A percentile compares a stretch with the other conserved stretches of the same genome.
Conservation (phyloP, 2,329 filamentous ascomycete species). For the Trichothecium sympodiale region DNA sequence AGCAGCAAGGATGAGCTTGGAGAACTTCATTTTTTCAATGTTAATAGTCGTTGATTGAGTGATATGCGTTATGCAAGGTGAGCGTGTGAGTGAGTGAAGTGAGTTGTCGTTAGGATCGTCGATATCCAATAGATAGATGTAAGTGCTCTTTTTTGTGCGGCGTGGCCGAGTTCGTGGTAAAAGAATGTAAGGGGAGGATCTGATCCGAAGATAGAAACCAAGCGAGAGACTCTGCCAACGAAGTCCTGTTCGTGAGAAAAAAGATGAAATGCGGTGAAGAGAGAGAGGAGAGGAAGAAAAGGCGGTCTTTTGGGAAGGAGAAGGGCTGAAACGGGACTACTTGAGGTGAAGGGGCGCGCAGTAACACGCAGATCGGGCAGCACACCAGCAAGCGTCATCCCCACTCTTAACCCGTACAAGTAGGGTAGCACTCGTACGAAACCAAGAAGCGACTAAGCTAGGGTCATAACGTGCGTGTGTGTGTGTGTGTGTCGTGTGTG, state of each 20-base stretch:
- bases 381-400: too few species aligned
- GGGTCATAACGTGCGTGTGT: too few species aligned
- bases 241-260: slow-evolving; percentile 24
- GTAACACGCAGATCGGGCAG: too few species aligned
- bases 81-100: slow-evolving; percentile 12
- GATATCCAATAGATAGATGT: too few species aligned
- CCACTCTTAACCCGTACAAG: too few species aligned
- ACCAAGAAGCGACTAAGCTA: too few species aligned
- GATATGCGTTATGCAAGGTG: slow-evolving; percentile 17
- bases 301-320: slow-evolving; percentile 3
- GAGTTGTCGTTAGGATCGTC: slow-evolving; percentile 3
- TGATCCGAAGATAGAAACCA: slow-evolving; percentile 7
- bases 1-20: slow-evolving; percentile 33
- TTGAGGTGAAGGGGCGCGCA: slow-evolving; percentile 1
- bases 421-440: too few species aligned
- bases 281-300: slow-evolving; percentile 11
- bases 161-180: too few species aligned
- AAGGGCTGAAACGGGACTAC: slow-evolving; percentile 1
- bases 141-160: too few species aligned
- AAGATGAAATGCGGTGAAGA: slow-evolving; percentile 7
- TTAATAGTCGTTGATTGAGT: slow-evolving; percentile 4
- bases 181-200: slow-evolving; percentile 5
- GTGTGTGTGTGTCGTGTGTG: too few species aligned
- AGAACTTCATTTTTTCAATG: slow-evolving; percentile 22
- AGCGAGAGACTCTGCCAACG: slow-evolving; percentile 43